Evolutionary conservation across 352 stramenopile genomes (phyloP), one percentile per base, ranked within the genome.

Genomic region (Globisporangium parvum): DNA sequence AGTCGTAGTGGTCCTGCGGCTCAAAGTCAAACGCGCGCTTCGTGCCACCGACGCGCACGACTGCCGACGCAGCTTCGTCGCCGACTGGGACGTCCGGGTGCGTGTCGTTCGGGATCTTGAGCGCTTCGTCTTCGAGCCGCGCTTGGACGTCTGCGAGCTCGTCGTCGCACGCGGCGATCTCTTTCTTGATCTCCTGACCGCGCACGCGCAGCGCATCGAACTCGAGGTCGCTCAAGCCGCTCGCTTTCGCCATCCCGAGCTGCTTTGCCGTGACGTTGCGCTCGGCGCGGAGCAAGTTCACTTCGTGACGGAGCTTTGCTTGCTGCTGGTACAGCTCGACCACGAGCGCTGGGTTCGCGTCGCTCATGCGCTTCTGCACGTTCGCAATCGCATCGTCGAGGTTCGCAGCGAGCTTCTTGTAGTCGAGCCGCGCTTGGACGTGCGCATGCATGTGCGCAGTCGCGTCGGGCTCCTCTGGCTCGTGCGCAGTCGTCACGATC

Each of bases 71-170:
- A 6, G 72, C 69, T 54, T 90, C 77, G 9, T 71, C 60, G 1
- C 82, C 81, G 10, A 88, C 63, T 15, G 81, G 80, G 14, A 80
- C 77, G 35, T 91, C 67, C 1, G 80, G 82, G 31, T 91, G 79
- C 33, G 80, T 92, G 31, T 86, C 75, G 57, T 91, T 91, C 14
- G 79, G 84, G 40, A 91, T 75, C 59, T 88, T 85, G 47, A 90
- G 65, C 1, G 80, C 84, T 53, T 93, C 84, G 9, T 69, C 49
- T 51, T 91, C 80, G 24, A 93, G 56, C 11, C 76, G 57, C 26
- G 68, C 55, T 14, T 71, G 75, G 39, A 93, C 59, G 17, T 55
- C 44, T 21, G 60, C 59, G 26, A 88, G 62, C 44, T 82, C 64
- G 1, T 60, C 57, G 41, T 88, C 80, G 1, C 74, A 51, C 4